Conservation (phyloP, 345 rosid species). For the Melaleuca quinquenervia region DNA sequence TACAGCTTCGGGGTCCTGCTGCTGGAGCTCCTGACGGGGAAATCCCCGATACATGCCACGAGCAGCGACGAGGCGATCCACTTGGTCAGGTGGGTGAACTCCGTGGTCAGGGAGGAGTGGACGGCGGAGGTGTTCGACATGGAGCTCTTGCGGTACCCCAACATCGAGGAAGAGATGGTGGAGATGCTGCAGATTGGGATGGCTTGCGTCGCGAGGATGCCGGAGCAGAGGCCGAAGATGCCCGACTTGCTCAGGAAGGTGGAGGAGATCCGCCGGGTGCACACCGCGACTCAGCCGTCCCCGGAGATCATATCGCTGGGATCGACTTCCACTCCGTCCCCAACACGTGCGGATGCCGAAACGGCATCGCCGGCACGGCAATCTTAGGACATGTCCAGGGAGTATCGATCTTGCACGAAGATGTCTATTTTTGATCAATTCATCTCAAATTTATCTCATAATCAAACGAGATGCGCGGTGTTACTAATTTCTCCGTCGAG, state of each 20-base stretch:
- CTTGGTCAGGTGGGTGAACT: conserved; percentile 91
- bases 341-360: conserved; percentile 18
- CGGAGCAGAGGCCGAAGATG: conserved; percentile 77
- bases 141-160: conserved; percentile 73
- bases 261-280: conserved; percentile 43
- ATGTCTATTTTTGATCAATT: background rate
- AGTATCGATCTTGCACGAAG: background rate
- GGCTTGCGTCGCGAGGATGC: conserved; percentile 66
- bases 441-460: background rate
- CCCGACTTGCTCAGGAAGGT: conserved; percentile 51
- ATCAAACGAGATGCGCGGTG: background rate
- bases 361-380: background rate
- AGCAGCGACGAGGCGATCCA: conserved; percentile 58
- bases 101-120: conserved; percentile 98
- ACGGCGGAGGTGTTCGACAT: conserved; percentile 90
- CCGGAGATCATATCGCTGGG: conserved; percentile 30
- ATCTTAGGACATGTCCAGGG: background rate
- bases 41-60: conserved; percentile 43
- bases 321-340: conserved; percentile 31
- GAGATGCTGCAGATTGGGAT: conserved; percentile 89
- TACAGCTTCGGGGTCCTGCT: conserved; percentile 83
- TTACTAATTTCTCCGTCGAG: background rate
- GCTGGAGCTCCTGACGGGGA: conserved; percentile 85
- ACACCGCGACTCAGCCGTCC: conserved; percentile 21
- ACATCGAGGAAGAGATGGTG: conserved; percentile 96